Evolutionary conservation across 176 grass and related monocot species (phyloP).

Genomic region (Miscanthus lutarioriparius): DNA sequence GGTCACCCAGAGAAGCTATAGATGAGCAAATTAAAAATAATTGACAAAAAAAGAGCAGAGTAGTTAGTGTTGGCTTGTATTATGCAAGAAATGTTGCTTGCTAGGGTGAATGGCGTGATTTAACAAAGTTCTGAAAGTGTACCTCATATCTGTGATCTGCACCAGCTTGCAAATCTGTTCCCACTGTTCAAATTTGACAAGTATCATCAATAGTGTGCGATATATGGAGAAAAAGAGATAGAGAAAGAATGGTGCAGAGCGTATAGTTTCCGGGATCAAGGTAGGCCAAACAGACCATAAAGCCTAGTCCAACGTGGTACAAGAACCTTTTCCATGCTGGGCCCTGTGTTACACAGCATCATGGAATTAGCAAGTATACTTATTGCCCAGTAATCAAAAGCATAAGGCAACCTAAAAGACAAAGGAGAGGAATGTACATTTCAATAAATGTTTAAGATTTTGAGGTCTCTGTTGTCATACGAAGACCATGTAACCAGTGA

Average conservation of each 20-base stretch:
- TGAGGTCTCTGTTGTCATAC: neutral
- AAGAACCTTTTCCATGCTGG: conserved; percentile 67
- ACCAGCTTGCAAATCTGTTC: conserved; percentile 86
- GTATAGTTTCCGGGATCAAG: conserved; percentile 87
- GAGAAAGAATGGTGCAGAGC: neutral
- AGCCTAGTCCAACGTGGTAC: conserved; percentile 73
- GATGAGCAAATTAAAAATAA: conserved; percentile 11
- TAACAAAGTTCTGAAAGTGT: neutral
- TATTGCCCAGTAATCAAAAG: neutral
- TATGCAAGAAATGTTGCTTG: neutral
- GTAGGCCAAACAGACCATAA: conserved; percentile 84
- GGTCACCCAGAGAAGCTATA: conserved; percentile 88
- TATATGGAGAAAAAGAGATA: neutral
- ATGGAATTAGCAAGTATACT: neutral
- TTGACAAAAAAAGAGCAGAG: neutral
- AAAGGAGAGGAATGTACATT: too few species aligned
- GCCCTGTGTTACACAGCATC: conserved; percentile 24
- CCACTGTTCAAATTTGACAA: conserved; percentile 49
- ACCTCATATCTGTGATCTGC: conserved; percentile 86
- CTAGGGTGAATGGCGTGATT: neutral
- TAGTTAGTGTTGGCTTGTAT: neutral
- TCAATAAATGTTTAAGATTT: neutral
- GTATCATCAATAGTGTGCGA: neutral
- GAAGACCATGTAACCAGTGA: too few species aligned
- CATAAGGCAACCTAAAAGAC: neutral